Evolutionary conservation across 371 early-diverging fungal genomes (phyloP), one percentile per base, ranked within the genome.

Genomic region (Batkoa obscura): DNA sequence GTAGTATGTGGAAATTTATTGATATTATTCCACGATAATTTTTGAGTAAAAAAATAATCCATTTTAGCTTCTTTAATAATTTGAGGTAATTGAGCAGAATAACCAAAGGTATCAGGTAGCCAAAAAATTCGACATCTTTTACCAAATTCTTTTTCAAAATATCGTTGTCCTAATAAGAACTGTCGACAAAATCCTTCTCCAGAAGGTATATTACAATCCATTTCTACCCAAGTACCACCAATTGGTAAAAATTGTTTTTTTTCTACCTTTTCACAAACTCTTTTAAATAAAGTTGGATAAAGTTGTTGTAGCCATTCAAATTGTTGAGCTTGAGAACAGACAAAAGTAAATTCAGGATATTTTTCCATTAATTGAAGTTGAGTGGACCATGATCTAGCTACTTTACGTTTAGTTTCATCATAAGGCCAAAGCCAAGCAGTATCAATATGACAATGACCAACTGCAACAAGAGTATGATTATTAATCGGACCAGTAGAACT

Each of bases 1-100:
- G 95, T 90, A 0, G 92, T 86, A 56, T 93, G 75, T 5, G 96
- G 98, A 66, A 97, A 95, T 75, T 83, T 88, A 76, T 97, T 97
- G 67, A 97, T 92, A 60, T 90, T 92, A 68, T 97, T 97, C 97
- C 94, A 94, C 2, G 90, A 90, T 12, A 97, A 69, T 66, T 97
- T 97, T 62, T 97, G 98, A 2, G 98, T 97, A 65, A 94, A 94
- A 58, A 97, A 97, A 64, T 90, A 97, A 64, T 89, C 71, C 49
- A 88, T 74, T 8, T 84, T 93, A 0, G 90, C 69, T 49, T 72
- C 72, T 37, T 74, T 69, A 39, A 91, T 73, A 30, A 97, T 85
- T 72, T 97, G 98, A 9, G 98, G 98, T 33, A 97, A 72, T 74
- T 90, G 69, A n/a, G 65, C 65, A 6, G 66, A 68, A 39, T 66